phyloP scores from a whole-genome alignment of 805 yeast species.

The Ogataea glucozyma region DNA sequence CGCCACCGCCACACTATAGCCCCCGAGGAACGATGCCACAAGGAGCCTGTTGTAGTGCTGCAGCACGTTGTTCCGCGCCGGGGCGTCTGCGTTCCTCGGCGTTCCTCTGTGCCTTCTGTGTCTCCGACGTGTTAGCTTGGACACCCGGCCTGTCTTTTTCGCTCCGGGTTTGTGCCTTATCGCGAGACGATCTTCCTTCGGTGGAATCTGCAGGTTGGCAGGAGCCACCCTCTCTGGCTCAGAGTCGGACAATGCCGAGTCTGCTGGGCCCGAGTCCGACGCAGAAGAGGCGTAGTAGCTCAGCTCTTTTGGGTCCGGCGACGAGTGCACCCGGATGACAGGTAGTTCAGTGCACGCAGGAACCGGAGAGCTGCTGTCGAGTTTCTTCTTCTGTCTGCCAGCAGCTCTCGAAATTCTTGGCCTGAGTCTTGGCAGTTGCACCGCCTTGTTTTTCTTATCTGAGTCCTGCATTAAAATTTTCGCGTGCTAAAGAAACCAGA shows the following conservation, averaged over 20 bases:
- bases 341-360: no score
- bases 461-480: background rate
- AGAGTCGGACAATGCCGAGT: no score
- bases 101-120: background rate
- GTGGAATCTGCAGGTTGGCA: no score
- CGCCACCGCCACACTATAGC: slow-evolving; percentile 18
- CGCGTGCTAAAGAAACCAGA: no score
- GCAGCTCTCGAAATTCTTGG: background rate
- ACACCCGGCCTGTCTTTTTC: no score
- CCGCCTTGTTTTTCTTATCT: background rate
- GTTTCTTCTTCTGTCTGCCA: background rate
- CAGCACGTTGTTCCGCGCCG: background rate
- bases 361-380: background rate
- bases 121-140: no score
- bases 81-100: background rate
- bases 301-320: background rate
- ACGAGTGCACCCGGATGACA: slow-evolving; percentile 1
- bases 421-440: background rate
- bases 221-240: no score
- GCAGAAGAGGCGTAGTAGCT: slow-evolving; percentile 9
- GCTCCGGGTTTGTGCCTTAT: background rate
- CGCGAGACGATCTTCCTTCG: background rate
- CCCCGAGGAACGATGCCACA: slow-evolving; percentile 17
- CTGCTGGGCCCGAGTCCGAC: no score
- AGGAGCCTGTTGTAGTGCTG: slow-evolving; percentile 13